These are phyloP conservation scores for Fusarium denticulatum DNA, from an alignment of 2,329 filamentous ascomycete genomes.

Conservation along the genomic window DNA sequence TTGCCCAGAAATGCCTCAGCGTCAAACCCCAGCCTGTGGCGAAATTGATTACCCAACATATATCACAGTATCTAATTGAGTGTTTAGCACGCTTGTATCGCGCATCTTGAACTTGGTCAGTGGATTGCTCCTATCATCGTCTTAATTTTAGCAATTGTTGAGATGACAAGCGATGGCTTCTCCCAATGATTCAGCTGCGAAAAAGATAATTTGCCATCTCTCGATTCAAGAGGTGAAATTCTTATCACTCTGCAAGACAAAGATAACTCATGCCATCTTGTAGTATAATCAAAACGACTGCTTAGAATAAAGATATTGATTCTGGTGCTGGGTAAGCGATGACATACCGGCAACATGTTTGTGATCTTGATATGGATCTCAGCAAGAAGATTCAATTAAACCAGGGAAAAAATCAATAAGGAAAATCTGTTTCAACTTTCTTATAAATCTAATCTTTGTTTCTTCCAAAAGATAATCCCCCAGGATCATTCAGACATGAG, in stretches of 20 bases:
- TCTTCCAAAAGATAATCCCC: accelerated
- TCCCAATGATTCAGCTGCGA: no score
- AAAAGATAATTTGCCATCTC: accelerated
- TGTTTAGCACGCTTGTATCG: background rate
- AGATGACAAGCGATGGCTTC: no score
- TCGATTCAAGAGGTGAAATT: no score
- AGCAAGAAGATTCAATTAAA: accelerated
- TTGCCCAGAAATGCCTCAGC: background rate
- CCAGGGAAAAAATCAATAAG: accelerated
- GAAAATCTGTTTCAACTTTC: accelerated
- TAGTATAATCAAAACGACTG: no score
- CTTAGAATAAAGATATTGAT: background rate
- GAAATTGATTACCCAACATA: no score
- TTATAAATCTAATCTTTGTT: background rate
- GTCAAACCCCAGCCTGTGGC: no score
- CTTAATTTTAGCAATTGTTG: no score
- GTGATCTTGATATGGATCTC: background rate
- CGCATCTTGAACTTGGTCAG: background rate
- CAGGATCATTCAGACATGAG: accelerated
- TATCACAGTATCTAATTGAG: no score
- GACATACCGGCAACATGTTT: accelerated
- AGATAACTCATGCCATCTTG: no score
- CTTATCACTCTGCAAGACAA: no score
- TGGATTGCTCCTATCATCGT: accelerated
- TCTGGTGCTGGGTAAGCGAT: background rate